These are phyloP conservation scores for Talinum fruticosum DNA, from an alignment of 148 eudicot species.

Conservation along the genomic window DNA sequence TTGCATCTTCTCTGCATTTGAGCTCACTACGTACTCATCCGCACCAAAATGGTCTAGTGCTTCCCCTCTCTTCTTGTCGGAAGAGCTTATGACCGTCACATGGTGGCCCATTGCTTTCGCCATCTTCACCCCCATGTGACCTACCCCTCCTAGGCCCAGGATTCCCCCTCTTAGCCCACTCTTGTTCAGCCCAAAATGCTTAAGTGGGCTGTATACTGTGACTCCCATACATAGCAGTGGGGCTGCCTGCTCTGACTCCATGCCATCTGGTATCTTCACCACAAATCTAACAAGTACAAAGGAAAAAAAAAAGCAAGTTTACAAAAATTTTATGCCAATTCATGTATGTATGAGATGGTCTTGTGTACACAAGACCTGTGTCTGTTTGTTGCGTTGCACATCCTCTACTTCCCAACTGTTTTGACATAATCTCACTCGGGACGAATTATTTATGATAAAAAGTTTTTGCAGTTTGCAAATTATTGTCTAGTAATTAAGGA, in stretches of 20 bases:
- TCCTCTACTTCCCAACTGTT: background rate
- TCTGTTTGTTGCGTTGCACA: too few relatives aligned
- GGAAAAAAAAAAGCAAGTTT: too few relatives aligned
- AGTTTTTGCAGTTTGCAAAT: background rate
- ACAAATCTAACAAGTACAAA: conserved; percentile 45
- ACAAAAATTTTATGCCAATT: background rate
- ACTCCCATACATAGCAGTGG: conserved; percentile 95
- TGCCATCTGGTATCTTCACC: conserved; percentile 85
- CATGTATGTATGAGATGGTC: background rate
- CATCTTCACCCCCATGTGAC: conserved; percentile 93
- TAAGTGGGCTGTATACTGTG: conserved; percentile 88
- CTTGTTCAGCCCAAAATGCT: conserved; percentile 65
- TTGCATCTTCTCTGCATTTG: conserved; percentile 24
- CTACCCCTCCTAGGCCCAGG: conserved; percentile 92
- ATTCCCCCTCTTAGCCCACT: conserved; percentile 81
- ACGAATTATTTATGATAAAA: background rate
- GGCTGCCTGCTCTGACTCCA: conserved; percentile 91
- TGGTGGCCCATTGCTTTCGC: conserved; percentile 97
- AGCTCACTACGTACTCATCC: conserved; percentile 59
- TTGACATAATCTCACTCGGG: background rate
- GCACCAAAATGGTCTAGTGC: conserved; percentile 81
- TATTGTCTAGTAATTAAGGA: background rate
- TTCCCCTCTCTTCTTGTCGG: conserved; percentile 72
- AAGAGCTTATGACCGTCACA: conserved; percentile 88
- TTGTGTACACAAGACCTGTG: background rate